Evolutionary conservation across 345 rosid genomes (phyloP), one percentile per base, ranked within the genome.

Genomic region (Corymbia maculata): DNA sequence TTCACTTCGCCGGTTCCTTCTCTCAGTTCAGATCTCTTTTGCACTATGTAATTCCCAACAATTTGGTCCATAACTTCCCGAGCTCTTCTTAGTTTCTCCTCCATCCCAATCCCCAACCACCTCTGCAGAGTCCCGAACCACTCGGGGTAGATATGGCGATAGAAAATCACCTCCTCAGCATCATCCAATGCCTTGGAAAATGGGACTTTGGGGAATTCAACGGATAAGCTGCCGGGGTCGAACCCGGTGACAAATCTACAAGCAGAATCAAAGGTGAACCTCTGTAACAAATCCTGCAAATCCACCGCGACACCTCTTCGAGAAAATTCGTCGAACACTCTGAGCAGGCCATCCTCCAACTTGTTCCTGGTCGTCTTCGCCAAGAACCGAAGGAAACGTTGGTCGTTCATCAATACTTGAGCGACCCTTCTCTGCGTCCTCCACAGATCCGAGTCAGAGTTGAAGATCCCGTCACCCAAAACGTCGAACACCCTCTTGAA

Each of bases 381-480:
- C 55, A 93, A 30, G 75, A 89, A 91, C 16, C 52, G 87, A 53
- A 85, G 75, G 57, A 94, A 94, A n/a, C 59, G 50, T 0, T 57
- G 89, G 79, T 93, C 91, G 26, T n/a, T 92, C 85, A 94, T 82
- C 14, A 94, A 86, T n/a, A 59, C 82, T 59, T 87, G 90, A 85
- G 91, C 87, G 51, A 88, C 86, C 24, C 91, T 94, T 88, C 98
- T 93, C 30, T 93, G 93, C 79, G 44, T 85, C 86, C 85, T 92
- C 96, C 98, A 93, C 59, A 88, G 9, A 28, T 91, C 96, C 0
- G 61, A 87, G 88, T 94, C 96, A 0, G 91, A 88, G 19, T 91
- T 92, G 92, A 94, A 88, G 87, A 95, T 93, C 42, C 96, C 96
- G 59, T 94, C 92, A 52, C 97, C 97, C 66, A 95, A 88, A 52